Conservation (phyloP, 352 stramenopile species). For the Ophiocytium majus region DNA sequence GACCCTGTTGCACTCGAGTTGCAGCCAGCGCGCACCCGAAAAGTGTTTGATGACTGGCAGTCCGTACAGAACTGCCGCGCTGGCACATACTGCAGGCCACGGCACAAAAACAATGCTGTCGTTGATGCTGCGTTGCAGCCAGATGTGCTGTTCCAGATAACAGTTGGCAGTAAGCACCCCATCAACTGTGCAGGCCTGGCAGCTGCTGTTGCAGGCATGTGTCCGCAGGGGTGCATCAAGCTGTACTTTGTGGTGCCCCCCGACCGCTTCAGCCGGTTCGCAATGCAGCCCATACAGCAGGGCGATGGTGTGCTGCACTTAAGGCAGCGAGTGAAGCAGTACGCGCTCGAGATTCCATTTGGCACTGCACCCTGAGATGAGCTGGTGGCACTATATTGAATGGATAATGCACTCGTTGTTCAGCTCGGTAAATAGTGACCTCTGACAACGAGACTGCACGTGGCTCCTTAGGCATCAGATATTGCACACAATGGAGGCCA, state of each 20-base stretch:
- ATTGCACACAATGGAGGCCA: no score
- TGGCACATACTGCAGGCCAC: conserved; percentile 8
- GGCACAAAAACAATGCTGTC: not conserved
- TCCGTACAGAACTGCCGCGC: not conserved
- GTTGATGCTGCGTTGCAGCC: not conserved
- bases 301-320: not conserved
- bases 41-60: not conserved
- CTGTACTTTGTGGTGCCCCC: conserved; percentile 22
- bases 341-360: not conserved
- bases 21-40: not conserved
- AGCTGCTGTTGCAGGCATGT: not conserved
- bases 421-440: no score
- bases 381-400: no score
- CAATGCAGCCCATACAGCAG: not conserved
- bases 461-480: no score
- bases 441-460: no score
- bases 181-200: conserved; percentile 12
- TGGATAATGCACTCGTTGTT: no score
- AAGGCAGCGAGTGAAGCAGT: not conserved
- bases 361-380: no score
- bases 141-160: conserved; percentile 21
- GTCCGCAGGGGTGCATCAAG: not conserved
- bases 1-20: not conserved
- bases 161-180: not conserved
- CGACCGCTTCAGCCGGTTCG: not conserved